Conservation (phyloP, 2,329 filamentous ascomycete genomes). For the Botrytis byssoidea region DNA sequence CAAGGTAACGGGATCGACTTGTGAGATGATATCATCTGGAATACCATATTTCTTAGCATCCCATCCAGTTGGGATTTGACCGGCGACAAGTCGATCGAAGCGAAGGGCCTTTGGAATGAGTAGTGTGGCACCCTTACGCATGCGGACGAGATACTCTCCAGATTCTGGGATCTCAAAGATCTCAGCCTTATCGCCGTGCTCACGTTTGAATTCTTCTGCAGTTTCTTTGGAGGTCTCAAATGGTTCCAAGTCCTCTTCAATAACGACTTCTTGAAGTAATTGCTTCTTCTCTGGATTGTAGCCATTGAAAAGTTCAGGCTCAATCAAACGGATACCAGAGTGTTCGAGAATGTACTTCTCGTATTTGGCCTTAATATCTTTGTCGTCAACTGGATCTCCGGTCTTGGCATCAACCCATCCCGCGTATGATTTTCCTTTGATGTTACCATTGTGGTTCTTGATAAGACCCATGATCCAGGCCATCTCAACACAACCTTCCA, state of each 20-base stretch:
- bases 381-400: slow-evolving; percentile 93
- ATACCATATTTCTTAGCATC: slow-evolving; percentile 94
- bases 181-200: slow-evolving; percentile 97
- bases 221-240: slow-evolving; percentile 98
- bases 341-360: slow-evolving; percentile 96
- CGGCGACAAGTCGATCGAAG: slow-evolving; percentile 95
- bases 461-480: slow-evolving; percentile 99
- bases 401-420: slow-evolving; percentile 96
- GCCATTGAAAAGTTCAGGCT: slow-evolving; percentile 93
- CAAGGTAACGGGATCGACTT: slow-evolving; percentile 94
- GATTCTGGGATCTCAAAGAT: slow-evolving; percentile 93
- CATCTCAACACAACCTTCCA: slow-evolving; percentile 98
- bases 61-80: slow-evolving; percentile 96
- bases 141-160: slow-evolving; percentile 88
- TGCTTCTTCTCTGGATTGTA: slow-evolving; percentile 99
- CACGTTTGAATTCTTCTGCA: slow-evolving; percentile 92
- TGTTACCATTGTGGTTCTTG: slow-evolving; percentile 93
- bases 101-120: slow-evolving; percentile 96
- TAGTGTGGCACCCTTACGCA: slow-evolving; percentile 93
- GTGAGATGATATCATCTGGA: slow-evolving; percentile 94
- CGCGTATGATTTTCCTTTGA: slow-evolving; percentile 95
- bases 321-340: slow-evolving; percentile 94
- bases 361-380: slow-evolving; percentile 96
- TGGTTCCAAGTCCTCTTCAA: slow-evolving; percentile 93
- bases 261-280: slow-evolving; percentile 94